These are phyloP conservation scores for Apiospora aurea DNA, from an alignment of 2,329 filamentous ascomycete species.

Conservation along the genomic window DNA sequence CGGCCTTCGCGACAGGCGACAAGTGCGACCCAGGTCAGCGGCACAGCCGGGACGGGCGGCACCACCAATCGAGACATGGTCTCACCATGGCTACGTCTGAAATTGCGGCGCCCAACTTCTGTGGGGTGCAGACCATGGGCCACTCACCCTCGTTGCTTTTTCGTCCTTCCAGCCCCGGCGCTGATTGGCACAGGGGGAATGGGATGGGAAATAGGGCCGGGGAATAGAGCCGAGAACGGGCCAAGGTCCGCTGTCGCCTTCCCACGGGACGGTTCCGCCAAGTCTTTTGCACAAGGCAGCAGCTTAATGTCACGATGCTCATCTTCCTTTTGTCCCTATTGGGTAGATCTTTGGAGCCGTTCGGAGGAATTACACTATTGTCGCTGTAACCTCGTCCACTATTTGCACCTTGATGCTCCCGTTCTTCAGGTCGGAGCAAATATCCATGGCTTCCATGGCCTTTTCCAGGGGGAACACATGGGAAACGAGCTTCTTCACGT, in stretches of 20 bases:
- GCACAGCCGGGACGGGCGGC: conserved; percentile 4
- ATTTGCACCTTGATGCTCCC: conserved; percentile 68
- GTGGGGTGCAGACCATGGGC: not conserved
- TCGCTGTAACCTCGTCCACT: conserved; percentile 52
- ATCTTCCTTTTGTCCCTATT: not conserved
- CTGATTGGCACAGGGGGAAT: not conserved
- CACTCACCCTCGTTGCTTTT: not conserved
- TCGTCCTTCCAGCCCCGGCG: not conserved
- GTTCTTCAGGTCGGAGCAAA: conserved; percentile 58
- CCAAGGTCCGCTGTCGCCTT: not conserved
- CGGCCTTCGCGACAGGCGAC: not conserved
- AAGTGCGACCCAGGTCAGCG: not conserved
- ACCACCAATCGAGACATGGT: not conserved
- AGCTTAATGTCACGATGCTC: no score
- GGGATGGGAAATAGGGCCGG: not conserved
- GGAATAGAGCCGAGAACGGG: not conserved
- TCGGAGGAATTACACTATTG: not conserved
- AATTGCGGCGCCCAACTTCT: not conserved
- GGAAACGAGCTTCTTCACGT: conserved; percentile 68
- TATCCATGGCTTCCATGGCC: conserved; percentile 63
- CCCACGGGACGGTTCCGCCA: not conserved
- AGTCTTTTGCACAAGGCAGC: not conserved
- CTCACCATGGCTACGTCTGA: not conserved
- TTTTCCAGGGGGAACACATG: conserved; percentile 69
- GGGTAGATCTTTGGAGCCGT: not conserved